Evolutionary conservation across 2,329 filamentous ascomycete species (phyloP).

Genomic region (Neonectria ditissima): DNA sequence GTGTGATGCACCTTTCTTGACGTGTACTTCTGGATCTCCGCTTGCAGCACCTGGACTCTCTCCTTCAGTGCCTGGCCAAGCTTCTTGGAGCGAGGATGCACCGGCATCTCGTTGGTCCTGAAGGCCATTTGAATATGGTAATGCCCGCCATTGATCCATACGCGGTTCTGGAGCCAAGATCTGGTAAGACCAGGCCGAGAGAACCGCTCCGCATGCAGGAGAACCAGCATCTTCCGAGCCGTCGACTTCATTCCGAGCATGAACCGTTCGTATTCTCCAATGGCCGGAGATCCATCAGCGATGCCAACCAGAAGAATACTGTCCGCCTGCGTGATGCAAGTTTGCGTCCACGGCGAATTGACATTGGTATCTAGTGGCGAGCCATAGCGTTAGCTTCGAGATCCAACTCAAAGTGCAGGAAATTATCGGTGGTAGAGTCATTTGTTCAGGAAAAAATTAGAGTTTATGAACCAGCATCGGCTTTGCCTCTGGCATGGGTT

Average conservation of each 20-base stretch:
- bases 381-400: conserved; percentile 45
- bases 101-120: conserved; percentile 78
- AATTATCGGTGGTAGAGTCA: conserved; percentile 12
- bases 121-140: conserved; percentile 98
- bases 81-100: conserved; percentile 79
- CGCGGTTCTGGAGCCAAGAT: conserved; percentile 89
- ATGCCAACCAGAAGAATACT: conserved; percentile 93
- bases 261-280: conserved; percentile 97
- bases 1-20: conserved; percentile 90
- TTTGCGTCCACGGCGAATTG: conserved; percentile 98
- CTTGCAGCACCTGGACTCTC: conserved; percentile 92
- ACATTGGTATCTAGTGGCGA: conserved; percentile 85
- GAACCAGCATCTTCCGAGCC: conserved; percentile 89
- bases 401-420: conserved; percentile 15
- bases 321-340: conserved; percentile 96
- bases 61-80: conserved; percentile 91
- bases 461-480: conserved; percentile 69
- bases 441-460: conserved; percentile 75
- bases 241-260: conserved; percentile 98
- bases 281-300: conserved; percentile 87
- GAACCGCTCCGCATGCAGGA: conserved; percentile 90
- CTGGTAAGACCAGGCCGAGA: conserved; percentile 86
- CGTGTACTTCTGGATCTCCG: conserved; percentile 98
- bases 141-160: conserved; percentile 98
- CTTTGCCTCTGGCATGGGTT: conserved; percentile 62